Percentiles rank a stretch among this genome's conserved stretches.
Evolutionary conservation across 306 rosid genomes (phyloP).

Genomic region (Vigna trinervia): DNA sequence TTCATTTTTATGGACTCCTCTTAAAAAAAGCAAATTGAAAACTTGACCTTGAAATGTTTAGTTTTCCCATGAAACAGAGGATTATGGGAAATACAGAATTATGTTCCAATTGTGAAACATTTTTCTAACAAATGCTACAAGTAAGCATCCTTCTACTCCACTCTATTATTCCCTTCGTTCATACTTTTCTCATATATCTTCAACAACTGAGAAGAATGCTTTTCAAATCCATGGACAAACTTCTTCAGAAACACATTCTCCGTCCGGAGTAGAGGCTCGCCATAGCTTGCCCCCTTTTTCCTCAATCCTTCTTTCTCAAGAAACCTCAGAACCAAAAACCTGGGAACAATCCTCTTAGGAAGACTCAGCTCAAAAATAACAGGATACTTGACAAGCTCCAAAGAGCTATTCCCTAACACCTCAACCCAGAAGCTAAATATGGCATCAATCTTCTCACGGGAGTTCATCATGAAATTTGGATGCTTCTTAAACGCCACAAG

Average conservation of each 20-base stretch:
- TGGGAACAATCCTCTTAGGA: conserved; percentile 55
- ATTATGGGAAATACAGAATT: too few relatives aligned
- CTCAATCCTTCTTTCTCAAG: conserved; percentile 48
- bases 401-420: conserved; percentile 43
- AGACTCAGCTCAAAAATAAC: conserved; percentile 37
- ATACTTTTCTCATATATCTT: conserved; percentile 38
- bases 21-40: too few relatives aligned
- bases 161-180: neutral
- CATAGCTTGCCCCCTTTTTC: neutral
- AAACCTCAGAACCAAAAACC: conserved; percentile 45
- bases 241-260: conserved; percentile 41
- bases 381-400: conserved; percentile 25
- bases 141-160: neutral
- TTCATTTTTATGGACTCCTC: too few relatives aligned
- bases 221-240: conserved; percentile 36
- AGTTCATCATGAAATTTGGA: conserved; percentile 51
- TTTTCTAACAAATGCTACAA: neutral
- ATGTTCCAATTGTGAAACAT: too few relatives aligned
- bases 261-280: neutral
- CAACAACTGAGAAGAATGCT: conserved; percentile 22
- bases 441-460: conserved; percentile 47
- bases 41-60: too few relatives aligned
- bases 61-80: too few relatives aligned
- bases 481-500: conserved; percentile 45
- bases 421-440: conserved; percentile 49